Conservation (phyloP, 768 basidiomycete genomes). For the Hericium coralloides region DNA sequence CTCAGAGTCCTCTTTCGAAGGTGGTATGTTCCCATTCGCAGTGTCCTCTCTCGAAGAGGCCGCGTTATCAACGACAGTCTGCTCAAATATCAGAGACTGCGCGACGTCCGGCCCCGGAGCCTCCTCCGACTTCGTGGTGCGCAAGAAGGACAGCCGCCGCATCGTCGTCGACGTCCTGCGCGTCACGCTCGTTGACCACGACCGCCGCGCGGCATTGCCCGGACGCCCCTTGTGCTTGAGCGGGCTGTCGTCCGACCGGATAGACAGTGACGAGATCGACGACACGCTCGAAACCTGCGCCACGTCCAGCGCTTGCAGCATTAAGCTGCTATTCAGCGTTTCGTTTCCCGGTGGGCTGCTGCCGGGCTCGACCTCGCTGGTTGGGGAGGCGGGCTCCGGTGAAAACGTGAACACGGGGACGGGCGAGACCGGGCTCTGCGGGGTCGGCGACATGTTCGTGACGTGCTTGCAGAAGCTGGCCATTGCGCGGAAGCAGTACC, state of each 20-base stretch:
- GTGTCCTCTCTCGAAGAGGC: not conserved
- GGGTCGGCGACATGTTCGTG: conserved; percentile 34
- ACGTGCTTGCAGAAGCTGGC: conserved; percentile 62
- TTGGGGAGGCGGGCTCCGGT: conserved; percentile 3
- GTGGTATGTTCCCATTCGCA: not conserved
- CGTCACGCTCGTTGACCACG: not conserved
- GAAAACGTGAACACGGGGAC: conserved; percentile 12
- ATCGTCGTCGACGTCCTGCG: not conserved
- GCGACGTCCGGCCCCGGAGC: too few species aligned
- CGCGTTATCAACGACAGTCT: not conserved
- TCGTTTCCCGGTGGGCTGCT: not conserved
- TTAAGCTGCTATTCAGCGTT: not conserved
- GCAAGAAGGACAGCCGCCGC: not conserved
- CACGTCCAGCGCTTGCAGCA: not conserved
- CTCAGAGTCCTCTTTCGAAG: conserved; percentile 7
- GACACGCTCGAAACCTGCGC: not conserved
- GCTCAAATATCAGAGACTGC: not conserved
- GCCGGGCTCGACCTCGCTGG: not conserved
- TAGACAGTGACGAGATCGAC: not conserved
- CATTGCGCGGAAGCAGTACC: conserved; percentile 73
- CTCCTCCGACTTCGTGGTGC: not conserved
- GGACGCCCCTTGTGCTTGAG: not conserved
- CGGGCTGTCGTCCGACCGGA: not conserved
- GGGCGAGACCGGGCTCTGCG: not conserved
- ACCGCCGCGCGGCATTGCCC: not conserved